Evolutionary conservation across 768 basidiomycete species (phyloP).

Genomic region (Mycena metata): DNA sequence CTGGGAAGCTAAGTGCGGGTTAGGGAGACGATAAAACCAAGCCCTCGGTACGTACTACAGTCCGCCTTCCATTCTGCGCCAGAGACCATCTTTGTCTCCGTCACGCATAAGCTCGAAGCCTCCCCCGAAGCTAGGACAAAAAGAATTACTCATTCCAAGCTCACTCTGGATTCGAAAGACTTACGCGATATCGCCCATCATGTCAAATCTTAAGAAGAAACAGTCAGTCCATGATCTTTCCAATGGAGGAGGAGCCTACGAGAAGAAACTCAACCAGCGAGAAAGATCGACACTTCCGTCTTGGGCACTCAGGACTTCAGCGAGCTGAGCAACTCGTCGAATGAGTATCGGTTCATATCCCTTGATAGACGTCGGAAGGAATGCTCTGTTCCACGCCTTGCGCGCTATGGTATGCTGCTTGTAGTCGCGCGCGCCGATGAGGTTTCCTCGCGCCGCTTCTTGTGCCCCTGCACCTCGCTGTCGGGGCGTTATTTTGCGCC

Average conservation of each 20-base stretch:
- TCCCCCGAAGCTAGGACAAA: constrained; percentile 18
- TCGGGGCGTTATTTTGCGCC: constrained; percentile 34
- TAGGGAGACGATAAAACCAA: too few relatives aligned
- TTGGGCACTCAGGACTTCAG: constrained; percentile 12
- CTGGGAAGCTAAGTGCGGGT: constrained; percentile 9
- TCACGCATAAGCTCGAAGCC: constrained; percentile 33
- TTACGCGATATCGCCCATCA: constrained; percentile 33
- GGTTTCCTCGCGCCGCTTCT: constrained; percentile 29
- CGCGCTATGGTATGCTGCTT: not conserved
- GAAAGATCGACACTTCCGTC: constrained; percentile 16
- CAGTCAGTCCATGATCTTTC: not conserved
- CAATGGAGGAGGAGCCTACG: not conserved
- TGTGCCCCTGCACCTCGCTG: constrained; percentile 23
- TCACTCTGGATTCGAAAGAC: not conserved
- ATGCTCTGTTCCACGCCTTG: constrained; percentile 21
- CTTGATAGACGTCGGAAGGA: constrained; percentile 20
- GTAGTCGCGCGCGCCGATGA: not conserved
- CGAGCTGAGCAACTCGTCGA: constrained; percentile 26
- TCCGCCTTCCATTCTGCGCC: constrained; percentile 23
- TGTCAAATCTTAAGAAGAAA: constrained; percentile 17
- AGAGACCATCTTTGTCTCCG: constrained; percentile 27
- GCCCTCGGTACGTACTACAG: constrained; percentile 4
- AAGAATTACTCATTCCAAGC: not conserved
- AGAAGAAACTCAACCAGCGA: constrained; percentile 30
- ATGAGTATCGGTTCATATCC: constrained; percentile 28